Evolutionary conservation across 2,329 filamentous ascomycete genomes (phyloP), one percentile per base, ranked within the genome.

Genomic region (Aurifilum marmelostoma): DNA sequence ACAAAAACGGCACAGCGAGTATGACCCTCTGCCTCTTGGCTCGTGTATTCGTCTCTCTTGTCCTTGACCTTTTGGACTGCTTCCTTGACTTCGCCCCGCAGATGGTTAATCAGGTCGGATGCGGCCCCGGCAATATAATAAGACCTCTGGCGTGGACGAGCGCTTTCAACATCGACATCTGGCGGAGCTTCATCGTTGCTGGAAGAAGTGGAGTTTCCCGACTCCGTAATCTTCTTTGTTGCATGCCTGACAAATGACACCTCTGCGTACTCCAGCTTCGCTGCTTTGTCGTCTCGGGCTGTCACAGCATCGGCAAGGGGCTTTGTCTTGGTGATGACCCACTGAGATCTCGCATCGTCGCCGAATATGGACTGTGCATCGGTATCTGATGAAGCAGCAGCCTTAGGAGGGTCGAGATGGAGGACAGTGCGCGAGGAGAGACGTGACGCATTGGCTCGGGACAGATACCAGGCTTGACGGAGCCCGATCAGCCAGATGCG

Each of bases 401-500:
- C 86, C 47, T 88, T 82, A 0, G 95, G 94, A 0, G 97, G 93
- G 1, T 92, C 91, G 0, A 94, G 92, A 79, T 97, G 97, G n/a
- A 99, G 87, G 8, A 98, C 94, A 1, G 94, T 97, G 37, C 94
- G 89, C 0, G 94, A 94, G 0, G 95, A 97, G 56, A 98, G 89
- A 24, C 94, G 91, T 73, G 90, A 91, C 37, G 93, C 88, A 76
- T 97, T 95, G 64, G 92, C 84, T 0, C 92, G 93, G 2, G 93
- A 92, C 68, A 97, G 85, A n/a, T 94, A 88, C 81, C 97, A 98
- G 0, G 95, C 95, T 81, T 98, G 96, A 72, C 95, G 92, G 65
- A 98, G 81, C 75, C 97, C 97, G 82, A 97, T 92, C 79, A 94
- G 97, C 85, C 91, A 98, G 75, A 99, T 91, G 76, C 90, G 90